Base-by-base conservation (phyloP, 176 grass and related monocot species). In the Eragrostis nindensis region DNA sequence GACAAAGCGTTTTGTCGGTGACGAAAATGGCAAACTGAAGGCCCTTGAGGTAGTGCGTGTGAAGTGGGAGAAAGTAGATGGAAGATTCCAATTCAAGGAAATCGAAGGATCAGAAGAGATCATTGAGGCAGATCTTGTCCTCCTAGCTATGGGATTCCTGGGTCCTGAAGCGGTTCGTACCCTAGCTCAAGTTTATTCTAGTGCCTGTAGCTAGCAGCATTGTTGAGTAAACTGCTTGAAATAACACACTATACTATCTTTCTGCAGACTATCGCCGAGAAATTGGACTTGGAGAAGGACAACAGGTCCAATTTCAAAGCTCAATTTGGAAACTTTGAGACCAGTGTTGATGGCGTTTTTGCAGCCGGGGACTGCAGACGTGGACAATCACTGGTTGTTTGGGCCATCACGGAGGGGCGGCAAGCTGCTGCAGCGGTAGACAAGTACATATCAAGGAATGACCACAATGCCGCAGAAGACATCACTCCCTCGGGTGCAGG, bases 371-470 rank as follows among this genome's bases (percentile, higher is more conserved):
- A 99, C 80, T 99, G 97, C 47, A 89, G 97, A 68, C 93, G 97
- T 25, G 97, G 97, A 7, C 97, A 99, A 79, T 99, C 97, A 16
- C 76, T 99, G 3, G 97, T 99, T 10, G 97, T 99, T 80, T 99
- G 97, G 96, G 97, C 97, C 62, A 99, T 96, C 85, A 99, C 89
- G 0, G 97, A 99, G 85, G 97, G 97, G 40, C 90, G 97, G 42
- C 84, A 95, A 77, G 91, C 93, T 65, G 97, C 93, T 62, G 81
- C 93, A 7, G 60, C 86, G 6, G 91, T 90, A 0, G 96, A 99
- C 49, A 92, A 84, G 59, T 99, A 90, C 68, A 81, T 99, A 48
- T 88, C 82, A 76, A 89, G 62, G 78, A 80, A 91, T 60, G 86
- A 86, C 77, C 79, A 47, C 18, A 76, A 36, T 43, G 71, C 42